Conservation (phyloP, 495 filamentous ascomycete genomes). For the Tuber magnatum region DNA sequence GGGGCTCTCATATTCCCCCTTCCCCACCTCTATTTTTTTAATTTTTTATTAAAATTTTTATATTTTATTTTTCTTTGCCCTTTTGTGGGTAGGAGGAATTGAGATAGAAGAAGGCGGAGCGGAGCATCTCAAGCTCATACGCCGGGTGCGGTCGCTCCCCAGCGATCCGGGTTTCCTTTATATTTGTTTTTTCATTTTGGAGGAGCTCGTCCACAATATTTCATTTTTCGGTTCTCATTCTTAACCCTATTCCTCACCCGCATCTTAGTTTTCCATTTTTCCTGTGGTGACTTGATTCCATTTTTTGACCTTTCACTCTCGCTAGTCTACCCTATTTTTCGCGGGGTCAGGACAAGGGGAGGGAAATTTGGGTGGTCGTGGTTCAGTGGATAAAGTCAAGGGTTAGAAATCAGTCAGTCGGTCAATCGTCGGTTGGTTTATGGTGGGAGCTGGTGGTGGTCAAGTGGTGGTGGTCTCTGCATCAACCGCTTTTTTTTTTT, state of each 20-base stretch:
- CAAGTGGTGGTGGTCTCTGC: no score
- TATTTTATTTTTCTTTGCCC: not conserved
- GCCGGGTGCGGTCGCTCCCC: conserved; percentile 19
- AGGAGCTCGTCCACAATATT: conserved; percentile 21
- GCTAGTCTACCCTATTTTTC: not conserved
- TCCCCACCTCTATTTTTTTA: conserved; percentile 15
- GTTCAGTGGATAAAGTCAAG: not conserved
- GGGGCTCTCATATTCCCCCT: not conserved
- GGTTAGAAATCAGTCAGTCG: not conserved
- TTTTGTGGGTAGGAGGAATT: conserved; percentile 25
- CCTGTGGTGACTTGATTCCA: not conserved
- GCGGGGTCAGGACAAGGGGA: not conserved
- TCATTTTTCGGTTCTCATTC: not conserved
- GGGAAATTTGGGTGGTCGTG: not conserved
- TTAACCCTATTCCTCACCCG: not conserved
- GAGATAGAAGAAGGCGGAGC: not conserved
- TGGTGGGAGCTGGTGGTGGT: not conserved
- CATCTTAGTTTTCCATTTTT: not conserved
- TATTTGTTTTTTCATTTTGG: conserved; percentile 21
- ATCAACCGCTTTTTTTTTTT: conserved; percentile 1
- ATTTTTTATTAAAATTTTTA: no score
- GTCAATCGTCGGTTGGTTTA: not conserved
- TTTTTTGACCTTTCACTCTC: not conserved
- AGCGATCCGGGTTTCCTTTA: conserved; percentile 21
- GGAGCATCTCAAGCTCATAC: conserved; percentile 14